Conservation (phyloP, 129 eudicot species). For the Apium graveolens region DNA sequence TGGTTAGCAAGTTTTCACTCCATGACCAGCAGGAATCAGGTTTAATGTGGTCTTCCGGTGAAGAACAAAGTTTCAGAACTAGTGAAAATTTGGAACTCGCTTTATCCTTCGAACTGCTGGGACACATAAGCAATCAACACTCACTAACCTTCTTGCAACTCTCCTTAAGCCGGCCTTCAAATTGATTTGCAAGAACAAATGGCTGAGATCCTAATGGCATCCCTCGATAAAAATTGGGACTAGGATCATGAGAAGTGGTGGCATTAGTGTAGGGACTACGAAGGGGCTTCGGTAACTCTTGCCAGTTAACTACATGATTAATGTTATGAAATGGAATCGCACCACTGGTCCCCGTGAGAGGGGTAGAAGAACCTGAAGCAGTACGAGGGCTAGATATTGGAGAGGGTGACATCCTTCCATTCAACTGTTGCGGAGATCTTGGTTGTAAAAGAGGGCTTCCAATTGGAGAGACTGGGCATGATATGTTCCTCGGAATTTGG, state of each 20-base stretch:
- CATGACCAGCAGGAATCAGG: neutral
- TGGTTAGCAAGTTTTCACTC: conserved; percentile 11
- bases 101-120: conserved; percentile 58
- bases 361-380: conserved; percentile 82
- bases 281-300: conserved; percentile 54
- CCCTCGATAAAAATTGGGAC: conserved; percentile 61
- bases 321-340: conserved; percentile 53
- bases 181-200: conserved; percentile 35
- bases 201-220: conserved; percentile 45
- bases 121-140: conserved; percentile 70
- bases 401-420: conserved; percentile 78
- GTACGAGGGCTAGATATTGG: conserved; percentile 90
- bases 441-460: conserved; percentile 86
- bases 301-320: conserved; percentile 54
- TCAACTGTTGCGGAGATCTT: conserved; percentile 77
- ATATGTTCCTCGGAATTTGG: conserved; percentile 66
- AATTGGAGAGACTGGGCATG: conserved; percentile 96
- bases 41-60: conserved; percentile 16
- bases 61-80: conserved; percentile 40
- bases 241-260: conserved; percentile 49
- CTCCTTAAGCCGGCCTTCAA: conserved; percentile 41
- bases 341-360: conserved; percentile 48
- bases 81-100: conserved; percentile 44
- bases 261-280: conserved; percentile 30
- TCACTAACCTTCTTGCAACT: conserved; percentile 43